These are phyloP conservation scores for Oryza coarctata DNA, from an alignment of 176 grass and related monocot species.

Conservation along the genomic window DNA sequence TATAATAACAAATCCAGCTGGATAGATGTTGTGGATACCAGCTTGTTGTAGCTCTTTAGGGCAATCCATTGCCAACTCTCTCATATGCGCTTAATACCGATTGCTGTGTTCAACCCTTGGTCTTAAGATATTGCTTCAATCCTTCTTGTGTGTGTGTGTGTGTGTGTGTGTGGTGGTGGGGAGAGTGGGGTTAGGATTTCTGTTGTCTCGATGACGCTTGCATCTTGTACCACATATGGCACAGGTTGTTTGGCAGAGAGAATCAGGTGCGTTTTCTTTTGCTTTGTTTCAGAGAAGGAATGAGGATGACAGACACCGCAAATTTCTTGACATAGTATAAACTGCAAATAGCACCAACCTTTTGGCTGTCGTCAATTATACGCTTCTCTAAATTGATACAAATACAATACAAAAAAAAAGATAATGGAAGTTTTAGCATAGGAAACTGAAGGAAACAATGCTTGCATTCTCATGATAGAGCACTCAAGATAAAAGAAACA, in stretches of 20 bases:
- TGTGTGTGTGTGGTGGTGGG: not conserved
- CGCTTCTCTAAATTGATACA: conserved; percentile 18
- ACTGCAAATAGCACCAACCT: conserved; percentile 19
- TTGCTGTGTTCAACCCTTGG: not conserved
- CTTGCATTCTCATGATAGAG: not conserved
- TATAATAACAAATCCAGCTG: not conserved
- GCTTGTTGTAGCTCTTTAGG: not conserved
- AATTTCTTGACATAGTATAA: not conserved
- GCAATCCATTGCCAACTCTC: not conserved
- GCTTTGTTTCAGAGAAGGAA: conserved; percentile 19
- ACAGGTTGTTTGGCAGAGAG: not conserved
- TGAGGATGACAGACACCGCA: conserved; percentile 2
- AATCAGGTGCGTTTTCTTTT: not conserved
- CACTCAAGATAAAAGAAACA: not conserved
- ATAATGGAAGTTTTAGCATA: not conserved
- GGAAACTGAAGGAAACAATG: not conserved
- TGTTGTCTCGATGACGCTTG: not conserved
- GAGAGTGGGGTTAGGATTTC: not conserved
- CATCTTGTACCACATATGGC: conserved; percentile 12
- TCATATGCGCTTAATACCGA: not conserved
- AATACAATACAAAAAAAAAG: not conserved
- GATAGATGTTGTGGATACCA: not conserved
- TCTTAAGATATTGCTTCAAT: not conserved
- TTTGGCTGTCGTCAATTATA: not conserved
- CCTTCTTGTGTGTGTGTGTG: not conserved